Base-by-base conservation (phyloP, 768 basidiomycete genomes). In the Mycena rebaudengoi region DNA sequence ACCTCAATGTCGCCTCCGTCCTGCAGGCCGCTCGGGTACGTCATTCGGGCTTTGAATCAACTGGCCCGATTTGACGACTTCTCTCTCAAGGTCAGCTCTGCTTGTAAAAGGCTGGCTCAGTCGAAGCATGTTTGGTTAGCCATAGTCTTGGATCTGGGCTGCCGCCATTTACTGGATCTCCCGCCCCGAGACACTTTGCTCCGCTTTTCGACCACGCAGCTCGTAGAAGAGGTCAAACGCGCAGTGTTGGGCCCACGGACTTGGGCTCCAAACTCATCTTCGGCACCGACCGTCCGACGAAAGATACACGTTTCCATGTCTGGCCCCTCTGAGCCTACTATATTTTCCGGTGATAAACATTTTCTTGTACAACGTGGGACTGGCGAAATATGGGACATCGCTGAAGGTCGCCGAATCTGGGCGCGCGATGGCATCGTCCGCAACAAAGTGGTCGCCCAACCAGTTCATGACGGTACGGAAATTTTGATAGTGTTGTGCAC, bases 351-450 rank as follows among this genome's bases (percentile, higher is more conserved):
- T 20, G 48, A 59, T 20, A 50, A 28, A 33, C 58, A 50, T 21
- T 48, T 59, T 0, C 57, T 49, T 28, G 46, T 59, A 23, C 13
- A 16, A 40, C 46, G 57, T 20, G 45, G 46, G 45, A 49, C 37
- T 11, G 48, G 58, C 48, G 58, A 59, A 43, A 50, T 59, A 29
- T 59, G 58, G 58, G 58, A 59, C 39, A 32, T 59, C 48, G 29
- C 39, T 32, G 48, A 50, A 32, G 21, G 29, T 23, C 37, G 58
- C 37, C 58, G 28, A 32, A 23, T 59, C 30, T 59, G 58, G 58
- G 58, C 48, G 21, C 37, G 48, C 29, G 37, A 39, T n/a, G 46
- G 39, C 39, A 28, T 59, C 21, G 14, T 30, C 16, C 37, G 48
- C n/a, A 32, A 21, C 39, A 26, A 50, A 16, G 21, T 59, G 7